Evolutionary conservation across 345 rosid genomes (phyloP), one percentile per base, ranked within the genome.

Genomic region (Syzygium jambos): DNA sequence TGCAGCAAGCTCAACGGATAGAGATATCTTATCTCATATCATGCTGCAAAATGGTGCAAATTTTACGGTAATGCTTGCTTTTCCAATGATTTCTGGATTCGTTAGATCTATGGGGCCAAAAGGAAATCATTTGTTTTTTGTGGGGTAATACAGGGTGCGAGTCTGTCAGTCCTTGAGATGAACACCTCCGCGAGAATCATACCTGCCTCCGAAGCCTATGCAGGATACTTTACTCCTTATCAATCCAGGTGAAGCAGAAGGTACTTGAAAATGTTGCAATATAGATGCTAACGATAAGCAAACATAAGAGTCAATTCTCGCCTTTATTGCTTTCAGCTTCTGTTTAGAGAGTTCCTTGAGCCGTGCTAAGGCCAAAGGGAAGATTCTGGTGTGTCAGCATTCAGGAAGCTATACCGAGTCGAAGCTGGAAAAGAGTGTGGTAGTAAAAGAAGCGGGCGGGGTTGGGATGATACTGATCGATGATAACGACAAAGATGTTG

Each of bases 191-290:
- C 91, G 34, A 89, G 91, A 68, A 90, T 91, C 86, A 90, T 92
- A 46, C 91, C 91, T 77, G 95, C 94, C 68, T 87, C 94, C 61
- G 88, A 92, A 86, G 93, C 92, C 59, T n/a, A 88, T 84, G 95
- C 92, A 34, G 94, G 94, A 84, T 92, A 93, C 68, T 94, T 93
- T 84, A 93, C 94, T 23, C 95, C 95, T 86, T 92, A 93, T 89
- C 95, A 93, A 92, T 93, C 95, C 94, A 93, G 95, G 95, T 93
- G 95, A 93, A 91, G 91, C 88, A 89, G 87, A 91, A 91, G 94
- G 93, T 92, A 92, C 93, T 91, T 87, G 84, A 87, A 89, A 87
- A 89, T 87, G 30, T 78, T 84, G 51, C 78, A 86, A 78, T 85
- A 83, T 29, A 30, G 63, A 78, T 43, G 86, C 56, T 51, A 86